phyloP scores from a whole-genome alignment of 1,139 yeast species.

The Nakaseomyces uthaithaninus region DNA sequence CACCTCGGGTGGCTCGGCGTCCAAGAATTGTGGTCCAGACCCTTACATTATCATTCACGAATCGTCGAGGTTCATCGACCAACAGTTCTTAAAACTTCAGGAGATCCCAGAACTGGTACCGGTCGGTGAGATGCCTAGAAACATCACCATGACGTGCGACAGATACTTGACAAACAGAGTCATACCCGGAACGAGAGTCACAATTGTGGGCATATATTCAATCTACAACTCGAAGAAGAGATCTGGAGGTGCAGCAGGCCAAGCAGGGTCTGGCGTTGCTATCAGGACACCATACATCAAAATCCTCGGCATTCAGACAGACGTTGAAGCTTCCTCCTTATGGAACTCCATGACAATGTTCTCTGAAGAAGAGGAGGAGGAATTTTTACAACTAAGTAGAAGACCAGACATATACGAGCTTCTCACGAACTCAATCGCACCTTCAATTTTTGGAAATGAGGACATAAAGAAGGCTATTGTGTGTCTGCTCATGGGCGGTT shows the following conservation, averaged over 20 bases:
- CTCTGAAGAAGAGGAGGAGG: slow-evolving; percentile 89
- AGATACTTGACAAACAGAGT: slow-evolving; percentile 83
- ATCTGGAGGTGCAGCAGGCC: slow-evolving; percentile 20
- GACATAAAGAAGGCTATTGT: slow-evolving; percentile 93
- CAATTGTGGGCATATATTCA: slow-evolving; percentile 85
- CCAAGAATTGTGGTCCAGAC: slow-evolving; percentile 74
- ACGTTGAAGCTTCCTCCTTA: slow-evolving; percentile 61
- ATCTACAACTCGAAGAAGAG: slow-evolving; percentile 64
- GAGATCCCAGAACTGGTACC: slow-evolving; percentile 98
- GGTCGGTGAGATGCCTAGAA: slow-evolving; percentile 98
- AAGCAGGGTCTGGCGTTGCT: slow-evolving; percentile 49
- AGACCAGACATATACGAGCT: slow-evolving; percentile 76
- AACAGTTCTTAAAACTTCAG: slow-evolving; percentile 86
- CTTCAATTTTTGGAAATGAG: slow-evolving; percentile 86
- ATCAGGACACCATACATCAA: slow-evolving; percentile 87
- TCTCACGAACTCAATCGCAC: slow-evolving; percentile 88
- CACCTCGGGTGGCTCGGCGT: slow-evolving; percentile 35
- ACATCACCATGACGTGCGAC: slow-evolving; percentile 79
- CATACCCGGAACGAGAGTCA: slow-evolving; percentile 92
- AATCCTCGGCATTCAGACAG: slow-evolving; percentile 80
- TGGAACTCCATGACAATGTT: slow-evolving; percentile 53
- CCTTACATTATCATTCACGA: slow-evolving; percentile 94
- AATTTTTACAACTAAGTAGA: slow-evolving; percentile 71
- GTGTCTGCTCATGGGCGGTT: slow-evolving; percentile 89
- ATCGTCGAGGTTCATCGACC: slow-evolving; percentile 85